Evolutionary conservation across 2,329 filamentous ascomycete species (phyloP).

Genomic region (Cladosporium sp.): DNA sequence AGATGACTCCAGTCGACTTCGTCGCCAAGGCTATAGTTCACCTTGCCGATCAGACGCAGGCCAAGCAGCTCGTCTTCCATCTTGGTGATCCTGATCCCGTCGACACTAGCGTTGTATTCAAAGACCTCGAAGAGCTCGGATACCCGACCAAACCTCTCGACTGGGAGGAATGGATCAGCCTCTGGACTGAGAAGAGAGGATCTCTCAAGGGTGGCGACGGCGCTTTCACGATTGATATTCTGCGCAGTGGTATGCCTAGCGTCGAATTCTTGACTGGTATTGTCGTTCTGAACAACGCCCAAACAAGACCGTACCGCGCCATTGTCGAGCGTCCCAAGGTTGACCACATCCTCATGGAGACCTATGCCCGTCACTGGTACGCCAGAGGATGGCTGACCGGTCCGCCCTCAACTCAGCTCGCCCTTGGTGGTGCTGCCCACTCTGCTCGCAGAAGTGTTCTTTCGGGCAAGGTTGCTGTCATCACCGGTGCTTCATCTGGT

Average conservation of each 20-base stretch:
- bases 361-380: conserved; percentile 76
- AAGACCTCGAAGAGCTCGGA: conserved; percentile 60
- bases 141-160: conserved; percentile 63
- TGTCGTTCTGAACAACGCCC: conserved; percentile 68
- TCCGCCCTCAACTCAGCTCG: conserved; percentile 52
- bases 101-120: conserved; percentile 62
- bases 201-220: conserved; percentile 62
- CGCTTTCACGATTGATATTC: conserved; percentile 72
- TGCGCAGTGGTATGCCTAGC: conserved; percentile 75
- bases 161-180: conserved; percentile 70
- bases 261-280: conserved; percentile 67
- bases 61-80: conserved; percentile 65
- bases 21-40: conserved; percentile 71
- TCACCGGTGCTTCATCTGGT: conserved; percentile 76
- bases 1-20: conserved; percentile 83
- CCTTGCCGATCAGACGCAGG: conserved; percentile 60
- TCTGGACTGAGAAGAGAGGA: conserved; percentile 70
- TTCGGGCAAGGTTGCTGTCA: conserved; percentile 65
- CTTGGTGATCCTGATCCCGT: conserved; percentile 70
- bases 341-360: conserved; percentile 66
- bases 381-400: conserved; percentile 70
- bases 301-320: conserved; percentile 58
- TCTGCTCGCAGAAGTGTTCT: conserved; percentile 55
- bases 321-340: conserved; percentile 64
- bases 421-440: conserved; percentile 41